A percentile compares a stretch with the other conserved stretches of the same genome.
phyloP scores from a whole-genome alignment of 257 asterid genomes.

The Nicotiana tabacum region DNA sequence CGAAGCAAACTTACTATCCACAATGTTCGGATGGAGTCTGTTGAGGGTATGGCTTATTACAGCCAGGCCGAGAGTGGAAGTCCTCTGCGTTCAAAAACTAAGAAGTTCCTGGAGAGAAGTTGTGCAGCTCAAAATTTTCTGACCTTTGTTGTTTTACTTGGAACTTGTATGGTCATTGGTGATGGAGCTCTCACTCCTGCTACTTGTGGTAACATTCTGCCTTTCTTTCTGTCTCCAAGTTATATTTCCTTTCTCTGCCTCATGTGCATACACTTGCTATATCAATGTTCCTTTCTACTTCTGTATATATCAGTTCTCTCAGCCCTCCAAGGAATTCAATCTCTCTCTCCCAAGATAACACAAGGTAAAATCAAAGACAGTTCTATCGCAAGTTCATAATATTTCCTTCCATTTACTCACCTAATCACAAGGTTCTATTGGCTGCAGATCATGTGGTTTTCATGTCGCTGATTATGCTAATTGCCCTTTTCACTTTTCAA shows the following conservation, averaged over 20 bases:
- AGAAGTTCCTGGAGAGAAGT: conserved; percentile 45
- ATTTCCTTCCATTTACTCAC: neutral
- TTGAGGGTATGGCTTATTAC: conserved; percentile 17
- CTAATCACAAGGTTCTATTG: neutral
- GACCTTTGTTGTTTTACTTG: conserved; percentile 50
- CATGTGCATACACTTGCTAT: neutral
- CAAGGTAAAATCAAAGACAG: conserved; percentile 35
- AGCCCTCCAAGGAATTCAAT: conserved; percentile 75
- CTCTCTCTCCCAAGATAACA: conserved; percentile 55
- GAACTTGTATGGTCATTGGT: conserved; percentile 81
- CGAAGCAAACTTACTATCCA: conserved; percentile 37
- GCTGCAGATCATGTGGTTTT: conserved; percentile 54
- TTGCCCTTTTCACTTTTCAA: conserved; percentile 51
- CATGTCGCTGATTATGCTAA: conserved; percentile 47
- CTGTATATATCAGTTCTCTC: conserved; percentile 46
- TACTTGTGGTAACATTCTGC: conserved; percentile 42
- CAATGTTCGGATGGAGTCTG: conserved; percentile 32
- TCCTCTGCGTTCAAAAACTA: conserved; percentile 34
- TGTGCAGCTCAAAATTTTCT: conserved; percentile 36
- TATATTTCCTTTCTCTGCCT: neutral
- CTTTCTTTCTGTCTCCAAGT: neutral
- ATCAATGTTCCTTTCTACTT: neutral
- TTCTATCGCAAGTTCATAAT: neutral
- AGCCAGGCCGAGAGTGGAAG: conserved; percentile 26
- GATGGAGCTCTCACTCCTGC: conserved; percentile 88